Percentiles rank a stretch among this genome's conserved stretches.
phyloP scores from a whole-genome alignment of 2,329 filamentous ascomycete genomes.

The Diaporthe vexans region DNA sequence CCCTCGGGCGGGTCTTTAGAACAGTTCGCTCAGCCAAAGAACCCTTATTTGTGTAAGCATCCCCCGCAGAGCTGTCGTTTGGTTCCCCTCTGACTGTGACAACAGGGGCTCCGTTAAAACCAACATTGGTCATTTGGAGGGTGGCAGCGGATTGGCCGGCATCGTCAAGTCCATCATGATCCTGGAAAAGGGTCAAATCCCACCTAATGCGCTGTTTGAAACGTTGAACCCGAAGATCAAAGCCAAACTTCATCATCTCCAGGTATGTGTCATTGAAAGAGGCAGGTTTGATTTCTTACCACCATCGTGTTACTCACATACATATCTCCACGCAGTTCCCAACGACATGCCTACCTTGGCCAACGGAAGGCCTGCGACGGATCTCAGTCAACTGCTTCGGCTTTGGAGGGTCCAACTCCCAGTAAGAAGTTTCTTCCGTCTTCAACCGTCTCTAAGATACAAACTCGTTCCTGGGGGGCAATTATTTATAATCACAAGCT shows the following conservation, averaged over 20 bases:
- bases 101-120: background rate
- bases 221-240: constrained; percentile 4
- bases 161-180: background rate
- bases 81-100: too few relatives aligned
- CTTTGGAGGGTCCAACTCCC: too few relatives aligned
- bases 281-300: too few relatives aligned
- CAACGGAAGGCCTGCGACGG: too few relatives aligned
- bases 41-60: constrained; percentile 39
- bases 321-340: too few relatives aligned
- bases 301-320: too few relatives aligned
- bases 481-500: too few relatives aligned
- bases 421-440: too few relatives aligned
- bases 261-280: background rate
- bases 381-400: too few relatives aligned
- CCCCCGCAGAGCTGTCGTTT: background rate
- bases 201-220: background rate
- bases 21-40: constrained; percentile 11
- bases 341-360: too few relatives aligned
- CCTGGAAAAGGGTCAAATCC: background rate
- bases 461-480: too few relatives aligned
- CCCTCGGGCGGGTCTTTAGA: constrained; percentile 49
- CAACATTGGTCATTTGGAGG: background rate
- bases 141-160: background rate
- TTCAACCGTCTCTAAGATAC: too few relatives aligned
- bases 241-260: background rate